These are phyloP conservation scores for Talaromyces sp. DNA, from an alignment of 2,329 filamentous ascomycete species.

Conservation along the genomic window DNA sequence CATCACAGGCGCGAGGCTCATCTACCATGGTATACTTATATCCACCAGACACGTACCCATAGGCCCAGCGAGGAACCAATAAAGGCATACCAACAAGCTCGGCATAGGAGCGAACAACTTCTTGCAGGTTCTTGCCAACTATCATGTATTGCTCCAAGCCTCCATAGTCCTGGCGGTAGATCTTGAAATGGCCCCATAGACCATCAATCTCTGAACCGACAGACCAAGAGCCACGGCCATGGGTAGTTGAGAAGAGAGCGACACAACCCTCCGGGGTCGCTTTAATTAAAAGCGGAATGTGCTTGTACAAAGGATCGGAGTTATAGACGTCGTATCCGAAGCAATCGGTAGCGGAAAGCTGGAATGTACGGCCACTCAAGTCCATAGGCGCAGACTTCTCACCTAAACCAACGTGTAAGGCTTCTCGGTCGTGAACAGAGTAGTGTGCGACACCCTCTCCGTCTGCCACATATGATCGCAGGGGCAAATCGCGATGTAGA, in stretches of 20 bases:
- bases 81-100: constrained; percentile 69
- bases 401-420: constrained; percentile 70
- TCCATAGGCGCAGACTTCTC: constrained; percentile 76
- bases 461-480: constrained; percentile 68
- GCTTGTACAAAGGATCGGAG: constrained; percentile 74
- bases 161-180: constrained; percentile 72
- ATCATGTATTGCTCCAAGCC: constrained; percentile 73
- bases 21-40: constrained; percentile 64
- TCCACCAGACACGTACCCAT: constrained; percentile 72
- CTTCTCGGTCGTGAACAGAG: constrained; percentile 62
- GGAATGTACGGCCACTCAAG: constrained; percentile 66
- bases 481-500: constrained; percentile 64
- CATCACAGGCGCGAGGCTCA: constrained; percentile 58
- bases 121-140: constrained; percentile 66
- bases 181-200: constrained; percentile 74
- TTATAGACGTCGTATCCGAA: constrained; percentile 74
- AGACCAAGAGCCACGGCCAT: constrained; percentile 65
- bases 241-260: constrained; percentile 68
- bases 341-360: constrained; percentile 69
- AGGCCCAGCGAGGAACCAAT: constrained; percentile 71
- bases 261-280: constrained; percentile 66
- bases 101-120: constrained; percentile 68
- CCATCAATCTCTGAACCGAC: constrained; percentile 75
- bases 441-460: constrained; percentile 67
- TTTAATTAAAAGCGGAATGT: constrained; percentile 73